These are phyloP conservation scores for Trichoderma sp. DNA, from an alignment of 2,329 filamentous ascomycete species.

Conservation along the genomic window DNA sequence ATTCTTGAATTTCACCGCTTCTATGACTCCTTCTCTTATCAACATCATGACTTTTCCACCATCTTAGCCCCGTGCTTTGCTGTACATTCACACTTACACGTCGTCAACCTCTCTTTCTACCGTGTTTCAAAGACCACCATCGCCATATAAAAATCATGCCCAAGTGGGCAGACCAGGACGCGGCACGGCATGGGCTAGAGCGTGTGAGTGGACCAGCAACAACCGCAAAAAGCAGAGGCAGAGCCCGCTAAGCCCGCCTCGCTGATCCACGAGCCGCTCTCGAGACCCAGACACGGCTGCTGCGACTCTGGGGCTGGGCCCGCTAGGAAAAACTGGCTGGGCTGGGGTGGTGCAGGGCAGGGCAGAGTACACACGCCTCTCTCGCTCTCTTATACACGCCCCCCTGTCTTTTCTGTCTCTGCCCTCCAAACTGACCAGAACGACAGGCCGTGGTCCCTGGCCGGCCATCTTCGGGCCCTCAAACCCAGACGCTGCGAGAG, in stretches of 20 bases:
- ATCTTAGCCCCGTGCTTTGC: not conserved
- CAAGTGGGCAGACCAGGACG: constrained; percentile 18
- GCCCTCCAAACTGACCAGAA: not conserved
- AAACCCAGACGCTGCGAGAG: constrained; percentile 23
- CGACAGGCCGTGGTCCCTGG: constrained; percentile 6
- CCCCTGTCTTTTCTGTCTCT: not conserved
- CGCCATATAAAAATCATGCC: constrained; percentile 5
- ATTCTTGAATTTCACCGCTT: not conserved
- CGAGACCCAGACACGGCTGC: constrained; percentile 2
- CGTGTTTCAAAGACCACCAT: constrained; percentile 27
- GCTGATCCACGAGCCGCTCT: constrained; percentile 29
- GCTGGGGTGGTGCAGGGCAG: not conserved
- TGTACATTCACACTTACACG: constrained; percentile 3
- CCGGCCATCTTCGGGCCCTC: constrained; percentile 21
- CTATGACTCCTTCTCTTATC: not conserved
- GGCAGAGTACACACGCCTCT: not conserved
- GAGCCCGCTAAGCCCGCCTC: constrained; percentile 24
- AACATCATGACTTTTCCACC: too few species aligned
- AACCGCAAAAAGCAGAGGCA: not conserved
- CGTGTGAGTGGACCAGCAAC: not conserved
- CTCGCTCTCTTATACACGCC: constrained; percentile 8
- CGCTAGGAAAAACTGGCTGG: not conserved
- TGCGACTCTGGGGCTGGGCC: not conserved
- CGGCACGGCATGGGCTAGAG: not conserved
- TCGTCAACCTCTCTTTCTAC: not conserved